Percentiles rank a stretch among this genome's conserved stretches.
phyloP scores from a whole-genome alignment of 1,139 yeast genomes.

The Taphrina pruni region DNA sequence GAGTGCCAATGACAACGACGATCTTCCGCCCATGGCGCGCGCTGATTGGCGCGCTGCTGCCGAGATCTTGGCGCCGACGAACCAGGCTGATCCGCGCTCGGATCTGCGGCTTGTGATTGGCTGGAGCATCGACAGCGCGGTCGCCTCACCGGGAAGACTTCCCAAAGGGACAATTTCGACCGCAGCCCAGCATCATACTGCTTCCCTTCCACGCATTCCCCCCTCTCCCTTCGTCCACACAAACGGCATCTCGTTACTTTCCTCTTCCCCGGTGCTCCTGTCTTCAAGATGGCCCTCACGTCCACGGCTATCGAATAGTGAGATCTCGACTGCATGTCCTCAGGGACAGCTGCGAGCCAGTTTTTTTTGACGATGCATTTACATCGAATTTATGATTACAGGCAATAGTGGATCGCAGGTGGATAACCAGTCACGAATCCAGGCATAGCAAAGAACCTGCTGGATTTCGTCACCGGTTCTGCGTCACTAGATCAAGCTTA shows the following conservation, averaged over 20 bases:
- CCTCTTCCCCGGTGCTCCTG: background rate
- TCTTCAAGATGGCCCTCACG: too few species aligned
- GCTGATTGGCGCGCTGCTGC: background rate
- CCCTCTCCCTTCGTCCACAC: too few species aligned
- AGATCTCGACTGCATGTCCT: too few species aligned
- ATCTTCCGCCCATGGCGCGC: background rate
- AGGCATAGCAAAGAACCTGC: too few species aligned
- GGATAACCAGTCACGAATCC: too few species aligned
- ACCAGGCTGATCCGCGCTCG: background rate
- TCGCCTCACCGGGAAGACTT: conserved; percentile 4
- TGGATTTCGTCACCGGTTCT: too few species aligned
- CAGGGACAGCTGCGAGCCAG: too few species aligned
- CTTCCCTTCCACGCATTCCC: background rate
- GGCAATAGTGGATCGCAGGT: too few species aligned
- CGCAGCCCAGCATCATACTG: background rate
- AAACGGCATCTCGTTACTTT: background rate
- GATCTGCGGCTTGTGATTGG: background rate
- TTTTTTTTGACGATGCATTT: too few species aligned
- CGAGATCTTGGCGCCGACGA: background rate
- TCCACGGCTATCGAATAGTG: too few species aligned
- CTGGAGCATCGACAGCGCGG: background rate
- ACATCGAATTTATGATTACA: too few species aligned
- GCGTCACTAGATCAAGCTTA: too few species aligned
- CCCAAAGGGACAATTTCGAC: background rate
- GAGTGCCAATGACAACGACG: background rate